Conservation (phyloP, 768 basidiomycete genomes). For the Agrocybe chaxingu region DNA sequence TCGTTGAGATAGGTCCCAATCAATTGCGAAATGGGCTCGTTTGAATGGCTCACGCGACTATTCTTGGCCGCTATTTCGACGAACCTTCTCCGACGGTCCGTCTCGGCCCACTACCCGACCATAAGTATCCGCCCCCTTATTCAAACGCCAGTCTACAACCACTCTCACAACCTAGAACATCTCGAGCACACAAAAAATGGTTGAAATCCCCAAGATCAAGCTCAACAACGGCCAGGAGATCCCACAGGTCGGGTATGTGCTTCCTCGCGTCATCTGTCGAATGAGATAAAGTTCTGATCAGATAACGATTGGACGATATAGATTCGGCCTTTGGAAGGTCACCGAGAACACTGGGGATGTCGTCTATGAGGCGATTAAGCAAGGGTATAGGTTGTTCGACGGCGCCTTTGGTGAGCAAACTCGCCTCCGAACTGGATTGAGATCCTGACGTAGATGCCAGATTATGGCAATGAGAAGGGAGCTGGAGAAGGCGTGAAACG, state of each 20-base stretch:
- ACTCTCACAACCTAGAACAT: neutral
- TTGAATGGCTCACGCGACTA: conserved; percentile 6
- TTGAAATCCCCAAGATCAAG: conserved; percentile 22
- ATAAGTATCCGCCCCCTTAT: neutral
- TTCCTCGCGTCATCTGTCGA: neutral
- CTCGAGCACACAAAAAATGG: conserved; percentile 15
- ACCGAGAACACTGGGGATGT: conserved; percentile 58
- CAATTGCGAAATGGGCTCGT: neutral
- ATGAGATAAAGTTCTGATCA: conserved; percentile 14
- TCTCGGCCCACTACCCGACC: neutral
- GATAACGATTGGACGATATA: conserved; percentile 10
- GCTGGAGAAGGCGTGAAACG: conserved; percentile 75
- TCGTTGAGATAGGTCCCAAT: neutral
- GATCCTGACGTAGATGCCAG: conserved; percentile 24
- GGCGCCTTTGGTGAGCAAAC: conserved; percentile 51
- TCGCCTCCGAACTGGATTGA: neutral
- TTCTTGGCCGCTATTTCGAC: conserved; percentile 7
- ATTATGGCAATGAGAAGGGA: conserved; percentile 89
- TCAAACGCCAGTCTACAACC: neutral
- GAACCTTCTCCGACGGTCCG: conserved; percentile 14
- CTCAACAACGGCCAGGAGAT: conserved; percentile 26
- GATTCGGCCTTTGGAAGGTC: conserved; percentile 34
- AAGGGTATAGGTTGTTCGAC: conserved; percentile 84
- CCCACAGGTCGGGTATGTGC: conserved; percentile 25
- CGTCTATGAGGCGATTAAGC: conserved; percentile 84